Evolutionary conservation across 257 asterid species (phyloP), one percentile per base, ranked within the genome.

Genomic region (Gynochthodes officinalis): DNA sequence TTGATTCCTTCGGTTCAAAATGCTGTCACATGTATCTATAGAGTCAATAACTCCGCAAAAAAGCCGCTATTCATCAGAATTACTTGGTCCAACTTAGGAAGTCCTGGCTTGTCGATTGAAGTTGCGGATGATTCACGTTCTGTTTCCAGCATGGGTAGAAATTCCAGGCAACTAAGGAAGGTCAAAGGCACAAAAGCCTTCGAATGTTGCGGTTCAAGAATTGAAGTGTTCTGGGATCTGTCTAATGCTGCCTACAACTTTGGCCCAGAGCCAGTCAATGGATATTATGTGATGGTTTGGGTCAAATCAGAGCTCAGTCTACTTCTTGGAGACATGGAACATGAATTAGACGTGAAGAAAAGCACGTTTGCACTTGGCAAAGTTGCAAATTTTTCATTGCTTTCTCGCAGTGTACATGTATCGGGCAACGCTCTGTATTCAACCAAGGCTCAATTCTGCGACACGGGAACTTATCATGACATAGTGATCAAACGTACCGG

Each of bases 221-320:
- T 87, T 12, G 88, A 86, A 46, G 81, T 89, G 11, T 44, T 77
- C 4, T 93, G 98, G 98, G 98, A 91, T 84, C 83, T 91, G 8
- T 80, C 83, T 3, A 73, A 75, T 4, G 92, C 96, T 0, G 42
- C 59, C 23, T 93, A 82, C 40, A 84, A 65, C 0, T 11, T 78
- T 6, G 91, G 97, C 5, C 96, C 97, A 0, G 97, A 91, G 66
- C 97, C 97, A 11, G 57, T 77, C 30, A 30, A 60, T n/a, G 85
- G 90, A 1, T 93, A 74, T 61, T 85, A 84, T 44, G 71, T 93
- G 0, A 69, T 71, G 66, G 77, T 88, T 43, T 39, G 81, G 15
- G 80, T 91, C 4, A 73, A 89, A 73, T 79, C 93, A 28, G 89
- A 84, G 78, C 23, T 81, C 4, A 25, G 82, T 11, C 72, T 92